These are phyloP conservation scores for Cicer cuneatum DNA, from an alignment of 306 rosid species.

Conservation along the genomic window DNA sequence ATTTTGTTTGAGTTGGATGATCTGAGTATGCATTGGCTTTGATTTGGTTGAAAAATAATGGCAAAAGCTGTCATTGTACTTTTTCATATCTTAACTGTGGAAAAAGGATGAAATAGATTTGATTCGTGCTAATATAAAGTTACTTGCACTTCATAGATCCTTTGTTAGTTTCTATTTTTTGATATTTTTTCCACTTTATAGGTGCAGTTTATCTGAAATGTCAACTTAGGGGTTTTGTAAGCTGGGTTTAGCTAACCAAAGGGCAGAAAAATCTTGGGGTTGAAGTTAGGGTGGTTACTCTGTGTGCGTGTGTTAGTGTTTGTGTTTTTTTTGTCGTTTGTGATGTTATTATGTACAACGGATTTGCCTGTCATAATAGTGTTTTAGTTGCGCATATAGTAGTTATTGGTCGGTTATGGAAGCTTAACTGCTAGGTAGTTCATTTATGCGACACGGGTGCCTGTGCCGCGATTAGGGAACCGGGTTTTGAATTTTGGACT, in stretches of 20 bases:
- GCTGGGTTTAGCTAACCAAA: slow-evolving; percentile 21
- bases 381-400: slow-evolving; percentile 12
- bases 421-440: slow-evolving; percentile 1
- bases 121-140: not conserved
- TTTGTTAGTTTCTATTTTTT: slow-evolving; percentile 33
- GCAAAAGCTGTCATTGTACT: slow-evolving; percentile 10
- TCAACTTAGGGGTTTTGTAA: slow-evolving; percentile 7
- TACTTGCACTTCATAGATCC: slow-evolving; percentile 18
- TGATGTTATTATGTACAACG: not conserved
- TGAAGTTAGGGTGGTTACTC: slow-evolving; percentile 1
- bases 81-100: no score
- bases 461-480: slow-evolving; percentile 27
- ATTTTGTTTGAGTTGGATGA: slow-evolving; percentile 28
- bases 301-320: not conserved
- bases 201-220: slow-evolving; percentile 11
- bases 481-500: slow-evolving; percentile 5
- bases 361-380: slow-evolving; percentile 3
- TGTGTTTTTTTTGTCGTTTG: not conserved
- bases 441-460: slow-evolving; percentile 6
- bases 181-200: not conserved
- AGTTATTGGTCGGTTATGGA: slow-evolving; percentile 22
- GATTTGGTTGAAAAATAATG: slow-evolving; percentile 5
- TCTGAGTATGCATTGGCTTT: slow-evolving; percentile 50
- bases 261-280: slow-evolving; percentile 17
- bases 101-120: not conserved